These are phyloP conservation scores for Barnettozyma hawaiiensis DNA, from an alignment of 1,139 yeast species.

Conservation along the genomic window DNA sequence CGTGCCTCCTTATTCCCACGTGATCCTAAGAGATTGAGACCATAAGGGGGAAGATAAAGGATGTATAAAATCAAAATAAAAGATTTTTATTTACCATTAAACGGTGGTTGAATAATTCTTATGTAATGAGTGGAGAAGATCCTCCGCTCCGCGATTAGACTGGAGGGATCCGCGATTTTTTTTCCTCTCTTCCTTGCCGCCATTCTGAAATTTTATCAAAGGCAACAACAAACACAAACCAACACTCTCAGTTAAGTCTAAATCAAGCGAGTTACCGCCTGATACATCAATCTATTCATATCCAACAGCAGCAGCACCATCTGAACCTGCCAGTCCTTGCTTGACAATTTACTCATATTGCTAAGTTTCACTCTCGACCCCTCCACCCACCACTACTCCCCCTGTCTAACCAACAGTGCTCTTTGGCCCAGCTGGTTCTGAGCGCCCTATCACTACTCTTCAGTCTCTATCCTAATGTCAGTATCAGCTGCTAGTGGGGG, in stretches of 20 bases:
- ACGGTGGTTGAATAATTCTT: no score
- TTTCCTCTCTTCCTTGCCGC: no score
- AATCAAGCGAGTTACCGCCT: background rate
- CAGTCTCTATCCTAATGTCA: background rate
- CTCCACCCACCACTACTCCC: no score
- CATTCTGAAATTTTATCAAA: no score
- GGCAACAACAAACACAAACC: background rate
- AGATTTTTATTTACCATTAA: no score
- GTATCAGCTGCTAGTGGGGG: background rate
- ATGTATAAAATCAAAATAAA: background rate
- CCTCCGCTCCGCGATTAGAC: no score
- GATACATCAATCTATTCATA: background rate
- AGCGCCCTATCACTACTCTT: background rate
- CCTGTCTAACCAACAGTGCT: background rate
- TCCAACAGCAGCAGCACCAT: background rate
- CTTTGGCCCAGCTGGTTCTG: constrained; percentile 7
- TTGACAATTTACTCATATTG: background rate
- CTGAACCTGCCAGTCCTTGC: background rate
- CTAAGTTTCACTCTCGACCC: background rate
- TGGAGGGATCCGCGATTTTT: no score
- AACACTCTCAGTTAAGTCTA: no score
- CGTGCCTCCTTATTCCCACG: constrained; percentile 98
- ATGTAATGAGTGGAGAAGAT: no score
- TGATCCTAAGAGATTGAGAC: constrained; percentile 92
- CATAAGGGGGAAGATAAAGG: constrained; percentile 41